Conservation (phyloP, 2,329 filamentous ascomycete species). For the Colletotrichum eremochloae region DNA sequence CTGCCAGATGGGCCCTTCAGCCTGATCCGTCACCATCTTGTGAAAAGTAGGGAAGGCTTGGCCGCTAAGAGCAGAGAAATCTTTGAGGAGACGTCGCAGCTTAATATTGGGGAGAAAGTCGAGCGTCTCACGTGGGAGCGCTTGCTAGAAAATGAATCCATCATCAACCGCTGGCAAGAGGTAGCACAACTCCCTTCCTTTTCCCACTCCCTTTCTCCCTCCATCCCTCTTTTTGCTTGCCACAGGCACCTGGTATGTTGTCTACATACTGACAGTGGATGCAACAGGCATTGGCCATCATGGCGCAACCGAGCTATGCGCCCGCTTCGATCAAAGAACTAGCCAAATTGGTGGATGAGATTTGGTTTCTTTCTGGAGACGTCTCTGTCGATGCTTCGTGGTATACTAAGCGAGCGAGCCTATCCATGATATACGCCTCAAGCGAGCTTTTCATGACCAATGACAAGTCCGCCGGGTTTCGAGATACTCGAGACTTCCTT, state of each 20-base stretch:
- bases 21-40: slow-evolving; percentile 83
- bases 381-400: slow-evolving; percentile 84
- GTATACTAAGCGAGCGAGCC: slow-evolving; percentile 77
- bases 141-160: slow-evolving; percentile 77
- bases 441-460: slow-evolving; percentile 95
- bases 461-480: slow-evolving; percentile 79
- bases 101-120: slow-evolving; percentile 71
- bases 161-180: slow-evolving; percentile 89
- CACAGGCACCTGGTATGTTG: neutral
- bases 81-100: slow-evolving; percentile 51
- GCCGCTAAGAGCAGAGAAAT: slow-evolving; percentile 55
- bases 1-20: slow-evolving; percentile 85
- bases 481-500: slow-evolving; percentile 84
- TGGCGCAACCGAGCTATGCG: slow-evolving; percentile 87
- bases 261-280: slow-evolving; percentile 3
- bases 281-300: slow-evolving; percentile 83
- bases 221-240: neutral
- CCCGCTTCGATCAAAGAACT: slow-evolving; percentile 84
- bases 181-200: slow-evolving; percentile 61
- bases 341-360: slow-evolving; percentile 87
- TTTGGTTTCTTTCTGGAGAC: slow-evolving; percentile 89
- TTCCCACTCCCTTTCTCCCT: neutral
- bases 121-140: slow-evolving; percentile 81
- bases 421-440: slow-evolving; percentile 74
- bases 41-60: slow-evolving; percentile 74